A percentile compares a stretch with the other conserved stretches of the same genome.
Conservation (phyloP, 805 yeast species). For the Pichia deserticola region DNA sequence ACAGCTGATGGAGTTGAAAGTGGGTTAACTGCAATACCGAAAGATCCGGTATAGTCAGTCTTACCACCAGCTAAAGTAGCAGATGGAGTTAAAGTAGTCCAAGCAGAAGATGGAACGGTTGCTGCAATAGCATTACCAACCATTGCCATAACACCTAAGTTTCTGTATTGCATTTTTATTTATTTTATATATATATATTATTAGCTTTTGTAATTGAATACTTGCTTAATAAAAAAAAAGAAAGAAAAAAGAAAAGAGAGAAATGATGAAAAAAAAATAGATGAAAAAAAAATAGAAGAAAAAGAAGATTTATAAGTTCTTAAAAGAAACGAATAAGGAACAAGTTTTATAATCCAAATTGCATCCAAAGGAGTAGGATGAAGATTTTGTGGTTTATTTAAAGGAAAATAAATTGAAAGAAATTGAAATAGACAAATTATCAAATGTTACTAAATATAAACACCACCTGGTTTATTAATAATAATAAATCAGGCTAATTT, state of each 20-base stretch:
- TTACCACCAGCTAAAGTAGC: conserved; percentile 41
- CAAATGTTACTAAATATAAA: no score
- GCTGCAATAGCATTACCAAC: conserved; percentile 49
- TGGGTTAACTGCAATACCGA: conserved; percentile 66
- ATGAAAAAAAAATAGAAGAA: neutral
- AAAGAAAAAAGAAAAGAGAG: neutral
- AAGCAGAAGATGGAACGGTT: conserved; percentile 57
- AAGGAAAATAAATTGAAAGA: no score
- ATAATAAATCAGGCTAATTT: no score
- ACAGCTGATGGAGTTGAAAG: conserved; percentile 44
- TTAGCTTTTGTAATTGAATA: neutral
- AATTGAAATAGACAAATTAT: no score
- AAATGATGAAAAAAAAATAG: neutral
- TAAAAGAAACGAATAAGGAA: neutral
- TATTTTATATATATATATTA: neutral
- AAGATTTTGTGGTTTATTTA: no score
- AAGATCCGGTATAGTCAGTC: conserved; percentile 48
- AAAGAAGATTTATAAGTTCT: neutral
- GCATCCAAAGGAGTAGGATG: neutral
- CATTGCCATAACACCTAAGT: conserved; percentile 36
- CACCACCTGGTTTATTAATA: no score
- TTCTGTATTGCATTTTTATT: conserved; percentile 37
- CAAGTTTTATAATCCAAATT: no score
- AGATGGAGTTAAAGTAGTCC: conserved; percentile 65
- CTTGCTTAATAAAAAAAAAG: neutral